phyloP scores from a whole-genome alignment of 768 basidiomycete species.

The Pisolithus marmoratus region DNA sequence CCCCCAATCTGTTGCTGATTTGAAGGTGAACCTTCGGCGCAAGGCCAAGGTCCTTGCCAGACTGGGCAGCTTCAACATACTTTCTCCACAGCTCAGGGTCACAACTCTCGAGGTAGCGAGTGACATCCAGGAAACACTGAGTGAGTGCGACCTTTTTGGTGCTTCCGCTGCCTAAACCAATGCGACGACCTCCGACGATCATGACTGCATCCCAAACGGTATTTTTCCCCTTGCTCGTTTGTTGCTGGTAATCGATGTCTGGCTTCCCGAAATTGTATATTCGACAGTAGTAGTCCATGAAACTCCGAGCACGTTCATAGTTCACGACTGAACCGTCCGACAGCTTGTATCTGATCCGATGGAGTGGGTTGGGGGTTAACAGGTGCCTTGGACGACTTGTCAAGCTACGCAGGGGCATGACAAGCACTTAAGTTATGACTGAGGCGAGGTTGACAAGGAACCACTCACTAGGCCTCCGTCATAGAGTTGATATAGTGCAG shows the following conservation, averaged over 20 bases:
- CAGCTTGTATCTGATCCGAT: conserved; percentile 32
- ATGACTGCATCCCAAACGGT: conserved; percentile 67
- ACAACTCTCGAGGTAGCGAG: conserved; percentile 79
- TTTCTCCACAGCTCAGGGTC: conserved; percentile 76
- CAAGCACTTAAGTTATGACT: neutral
- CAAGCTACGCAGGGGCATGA: conserved; percentile 13
- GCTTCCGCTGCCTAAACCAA: conserved; percentile 69
- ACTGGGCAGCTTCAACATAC: conserved; percentile 55
- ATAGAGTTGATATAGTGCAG: conserved; percentile 67
- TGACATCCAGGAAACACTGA: conserved; percentile 82
- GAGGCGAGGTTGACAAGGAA: conserved; percentile 10
- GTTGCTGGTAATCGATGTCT: conserved; percentile 51
- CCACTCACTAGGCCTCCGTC: conserved; percentile 53
- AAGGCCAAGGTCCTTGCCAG: conserved; percentile 64
- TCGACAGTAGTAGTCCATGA: conserved; percentile 95
- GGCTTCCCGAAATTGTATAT: conserved; percentile 70
- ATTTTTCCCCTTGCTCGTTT: conserved; percentile 18
- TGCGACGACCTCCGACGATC: conserved; percentile 68
- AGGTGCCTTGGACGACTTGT: conserved; percentile 22
- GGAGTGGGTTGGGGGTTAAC: neutral
- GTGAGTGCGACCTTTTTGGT: conserved; percentile 69
- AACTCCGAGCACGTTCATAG: conserved; percentile 72
- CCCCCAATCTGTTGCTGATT: conserved; percentile 58
- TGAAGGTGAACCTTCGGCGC: conserved; percentile 65
- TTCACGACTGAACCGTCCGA: conserved; percentile 60